Base-by-base conservation (phyloP, 352 stramenopile species). In the Phytophthora pini region DNA sequence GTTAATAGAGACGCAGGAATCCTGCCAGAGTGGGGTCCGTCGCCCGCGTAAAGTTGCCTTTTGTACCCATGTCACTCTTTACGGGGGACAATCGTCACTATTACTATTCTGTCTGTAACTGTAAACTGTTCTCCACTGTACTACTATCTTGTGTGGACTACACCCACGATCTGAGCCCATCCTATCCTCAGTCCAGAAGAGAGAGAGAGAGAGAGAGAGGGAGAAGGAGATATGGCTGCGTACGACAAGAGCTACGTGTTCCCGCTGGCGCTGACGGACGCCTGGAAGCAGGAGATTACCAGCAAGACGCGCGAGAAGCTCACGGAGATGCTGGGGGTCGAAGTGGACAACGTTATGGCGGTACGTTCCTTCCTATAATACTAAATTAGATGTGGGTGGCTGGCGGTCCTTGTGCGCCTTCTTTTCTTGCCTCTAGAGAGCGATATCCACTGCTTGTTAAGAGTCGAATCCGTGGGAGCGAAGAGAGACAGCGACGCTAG, bases 261-360 rank as follows among this genome's bases (percentile, higher is more conserved):
- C 68, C 77, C 74, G 32, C 64, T 82, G 58, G 61, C 59, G 61
- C 76, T 93, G 31, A 86, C 76, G 54, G 61, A 79, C 27, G 77
- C 66, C 43, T 81, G 80, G 63, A 90, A 92, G 75, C 51, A 68
- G 45, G 62, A 89, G 55, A 81, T 95, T 63, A 68, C 80, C 65
- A 29, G 8, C 34, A 70, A 72, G 48, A 83, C 79, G 43, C 69
- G 82, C 31, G 61, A 74, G 20, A 80, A 90, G 59, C 79, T 95
- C 10, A 79, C 76, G 20, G 82, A 95, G 65, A 90, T 93, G 77
- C 76, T 95, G 38, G 87, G 84, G 52, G 83, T 92, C 9, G 87
- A 93, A 47, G 84, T 93, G 53, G 87, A 95, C 73, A 86, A 79
- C 32, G 84, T 92, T 50, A 95, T 95, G 87, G 84, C 87, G 87